Base-by-base conservation (phyloP, 768 basidiomycete species). In the Tylopilus balloui region DNA sequence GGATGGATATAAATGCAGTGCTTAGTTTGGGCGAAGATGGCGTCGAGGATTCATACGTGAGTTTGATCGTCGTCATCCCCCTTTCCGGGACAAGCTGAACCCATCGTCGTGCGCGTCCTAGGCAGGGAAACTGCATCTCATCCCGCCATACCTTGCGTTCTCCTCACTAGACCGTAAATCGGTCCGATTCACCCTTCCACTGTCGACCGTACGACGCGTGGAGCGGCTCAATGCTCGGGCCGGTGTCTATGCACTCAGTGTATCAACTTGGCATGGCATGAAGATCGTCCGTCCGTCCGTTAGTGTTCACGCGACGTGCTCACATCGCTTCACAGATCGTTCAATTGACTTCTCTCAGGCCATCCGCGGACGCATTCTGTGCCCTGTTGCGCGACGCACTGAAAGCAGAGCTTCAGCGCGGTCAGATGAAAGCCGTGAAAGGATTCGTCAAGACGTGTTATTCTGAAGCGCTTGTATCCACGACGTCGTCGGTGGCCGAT, bases 311-410 rank as follows among this genome's bases (percentile, higher is more conserved):
- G 45, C 53, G 50, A 28, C 50, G 41, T 20, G 35, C 27, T 53
- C 15, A 48, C 46, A 48, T 38, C 39, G 27, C 9, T 39, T 7
- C 42, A n/a, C 48, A 89, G 88, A 80, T 95, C 54, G 81, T 98
- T 2, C 96, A 98, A 71, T 72, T 99, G 45, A 97, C 95, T 0
- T 91, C 92, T 1, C 77, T 98, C 21, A 78, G 93, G 23, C 92
- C 93, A 14, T 92, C 92, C 0, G 95, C 94, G 15, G 93, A 96
- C 58, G 77, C 86, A 27, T 99, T 98, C 74, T 96, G 94, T 63
- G 78, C 85, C 1, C 74, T 92, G 6, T 79, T 99, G 1, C 84
- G 93, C 8, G 88, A 94, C 57, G 85, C 89, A 4, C 78, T 99
- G 55, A 96, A 93, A 70, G 74, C 83, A 5, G 89, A 96, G 58